These are phyloP conservation scores for Zangia roseola DNA, from an alignment of 768 basidiomycete species.

Conservation along the genomic window DNA sequence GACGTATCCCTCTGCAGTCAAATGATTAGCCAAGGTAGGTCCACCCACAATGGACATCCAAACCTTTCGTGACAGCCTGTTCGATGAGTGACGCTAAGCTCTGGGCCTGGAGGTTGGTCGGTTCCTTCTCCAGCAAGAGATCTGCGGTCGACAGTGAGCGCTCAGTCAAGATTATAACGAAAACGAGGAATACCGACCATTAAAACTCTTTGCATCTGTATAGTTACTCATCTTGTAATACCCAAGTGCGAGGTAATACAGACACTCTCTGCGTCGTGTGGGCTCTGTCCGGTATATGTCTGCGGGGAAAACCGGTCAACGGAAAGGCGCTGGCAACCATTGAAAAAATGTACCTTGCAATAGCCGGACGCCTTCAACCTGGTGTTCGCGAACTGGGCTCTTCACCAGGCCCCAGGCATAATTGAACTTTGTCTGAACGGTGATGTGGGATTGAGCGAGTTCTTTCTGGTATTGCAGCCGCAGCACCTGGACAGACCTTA, in stretches of 20 bases:
- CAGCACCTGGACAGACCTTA: slow-evolving; percentile 58
- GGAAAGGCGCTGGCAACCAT: background rate
- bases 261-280: slow-evolving; percentile 83
- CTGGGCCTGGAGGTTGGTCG: slow-evolving; percentile 88
- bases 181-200: slow-evolving; percentile 55
- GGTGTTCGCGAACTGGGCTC: slow-evolving; percentile 78
- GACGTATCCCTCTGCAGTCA: slow-evolving; percentile 84
- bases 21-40: background rate
- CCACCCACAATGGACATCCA: slow-evolving; percentile 15
- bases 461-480: slow-evolving; percentile 89
- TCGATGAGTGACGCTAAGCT: slow-evolving; percentile 87
- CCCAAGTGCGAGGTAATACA: slow-evolving; percentile 95
- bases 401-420: slow-evolving; percentile 97
- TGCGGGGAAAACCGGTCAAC: slow-evolving; percentile 32
- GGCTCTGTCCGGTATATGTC: slow-evolving; percentile 93
- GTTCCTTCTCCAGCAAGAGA: slow-evolving; percentile 87
- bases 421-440: slow-evolving; percentile 96
- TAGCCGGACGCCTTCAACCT: slow-evolving; percentile 88
- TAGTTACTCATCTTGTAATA: slow-evolving; percentile 97
- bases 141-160: slow-evolving; percentile 42
- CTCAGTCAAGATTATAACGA: background rate
- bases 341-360: slow-evolving; percentile 67
- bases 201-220: slow-evolving; percentile 89
- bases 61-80: slow-evolving; percentile 77
- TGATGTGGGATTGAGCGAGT: slow-evolving; percentile 76